A percentile compares a stretch with the other conserved stretches of the same genome.
Conservation (phyloP, 164 flowering plant species). For the Litsea cubeba region DNA sequence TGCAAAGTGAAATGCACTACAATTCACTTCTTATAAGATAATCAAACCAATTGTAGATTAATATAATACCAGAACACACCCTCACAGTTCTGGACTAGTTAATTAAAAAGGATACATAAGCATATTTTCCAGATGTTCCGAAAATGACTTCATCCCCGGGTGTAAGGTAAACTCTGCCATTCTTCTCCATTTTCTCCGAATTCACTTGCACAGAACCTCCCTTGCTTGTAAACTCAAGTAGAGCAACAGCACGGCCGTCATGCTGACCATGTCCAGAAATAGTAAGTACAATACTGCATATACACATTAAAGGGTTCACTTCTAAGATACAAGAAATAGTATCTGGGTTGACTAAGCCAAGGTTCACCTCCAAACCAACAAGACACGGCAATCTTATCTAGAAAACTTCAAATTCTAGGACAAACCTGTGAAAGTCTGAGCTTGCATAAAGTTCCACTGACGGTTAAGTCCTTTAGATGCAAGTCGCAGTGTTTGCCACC, state of each 20-base stretch:
- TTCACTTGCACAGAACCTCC: slow-evolving; percentile 77
- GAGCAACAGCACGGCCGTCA: slow-evolving; percentile 45
- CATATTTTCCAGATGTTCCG: slow-evolving; percentile 54
- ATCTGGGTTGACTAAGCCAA: slow-evolving; percentile 3
- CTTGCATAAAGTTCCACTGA: slow-evolving; percentile 47
- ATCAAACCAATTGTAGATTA: too few relatives aligned
- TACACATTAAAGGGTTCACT: slow-evolving; percentile 32
- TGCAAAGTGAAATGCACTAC: too few relatives aligned
- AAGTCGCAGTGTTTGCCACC: slow-evolving; percentile 42
- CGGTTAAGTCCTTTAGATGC: slow-evolving; percentile 42
- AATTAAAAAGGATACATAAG: slow-evolving; percentile 72
- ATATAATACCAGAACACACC: too few relatives aligned
- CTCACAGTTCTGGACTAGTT: not conserved
- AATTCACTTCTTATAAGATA: too few relatives aligned
- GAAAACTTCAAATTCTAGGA: not conserved
- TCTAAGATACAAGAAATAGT: slow-evolving; percentile 11
- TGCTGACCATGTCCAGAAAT: slow-evolving; percentile 63
- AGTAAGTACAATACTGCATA: slow-evolving; percentile 45
- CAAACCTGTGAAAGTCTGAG: slow-evolving; percentile 63
- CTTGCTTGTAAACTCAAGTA: slow-evolving; percentile 72
- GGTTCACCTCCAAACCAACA: not conserved
- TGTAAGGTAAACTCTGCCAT: slow-evolving; percentile 35
- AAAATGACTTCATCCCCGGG: slow-evolving; percentile 87
- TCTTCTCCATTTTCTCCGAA: slow-evolving; percentile 52
- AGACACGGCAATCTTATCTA: not conserved